phyloP scores from a whole-genome alignment of 2,329 filamentous ascomycete species.

The Talaromyces sp. region DNA sequence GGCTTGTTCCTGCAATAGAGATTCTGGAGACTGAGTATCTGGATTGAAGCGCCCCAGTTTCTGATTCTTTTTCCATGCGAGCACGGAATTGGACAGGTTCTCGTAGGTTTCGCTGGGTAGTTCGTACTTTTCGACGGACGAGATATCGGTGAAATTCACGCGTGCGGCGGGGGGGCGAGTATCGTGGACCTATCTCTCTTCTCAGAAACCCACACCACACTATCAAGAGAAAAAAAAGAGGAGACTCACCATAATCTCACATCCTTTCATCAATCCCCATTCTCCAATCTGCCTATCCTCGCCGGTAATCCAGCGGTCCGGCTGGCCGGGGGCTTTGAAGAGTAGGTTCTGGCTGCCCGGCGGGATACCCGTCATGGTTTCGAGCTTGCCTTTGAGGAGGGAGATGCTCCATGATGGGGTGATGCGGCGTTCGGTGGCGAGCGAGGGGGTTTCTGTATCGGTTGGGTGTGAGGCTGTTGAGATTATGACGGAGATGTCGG shows the following conservation, averaged over 20 bases:
- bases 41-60: slow-evolving; percentile 96
- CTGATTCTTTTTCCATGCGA: slow-evolving; percentile 92
- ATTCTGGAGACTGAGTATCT: slow-evolving; percentile 65
- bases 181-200: slow-evolving; percentile 65
- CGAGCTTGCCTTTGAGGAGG: slow-evolving; percentile 78
- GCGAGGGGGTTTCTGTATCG: slow-evolving; percentile 22
- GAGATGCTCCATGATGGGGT: slow-evolving; percentile 86
- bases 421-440: slow-evolving; percentile 79
- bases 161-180: slow-evolving; percentile 68
- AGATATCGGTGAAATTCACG: slow-evolving; percentile 74
- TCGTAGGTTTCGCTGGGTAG: slow-evolving; percentile 85
- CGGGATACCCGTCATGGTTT: slow-evolving; percentile 88
- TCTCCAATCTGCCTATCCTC: slow-evolving; percentile 56
- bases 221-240: not conserved
- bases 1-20: slow-evolving; percentile 63
- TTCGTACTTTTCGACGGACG: slow-evolving; percentile 79
- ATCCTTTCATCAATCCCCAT: slow-evolving; percentile 34
- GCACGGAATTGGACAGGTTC: slow-evolving; percentile 76
- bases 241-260: slow-evolving; percentile 37
- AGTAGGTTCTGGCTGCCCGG: slow-evolving; percentile 70
- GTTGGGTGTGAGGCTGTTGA: slow-evolving; percentile 20
- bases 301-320: slow-evolving; percentile 58
- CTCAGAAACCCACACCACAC: too few species aligned
- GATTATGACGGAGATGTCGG: slow-evolving; percentile 35
- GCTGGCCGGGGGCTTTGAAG: slow-evolving; percentile 58